Conservation (phyloP, 192 early-diverging fungal genomes). For the Umbelopsis sp. region DNA sequence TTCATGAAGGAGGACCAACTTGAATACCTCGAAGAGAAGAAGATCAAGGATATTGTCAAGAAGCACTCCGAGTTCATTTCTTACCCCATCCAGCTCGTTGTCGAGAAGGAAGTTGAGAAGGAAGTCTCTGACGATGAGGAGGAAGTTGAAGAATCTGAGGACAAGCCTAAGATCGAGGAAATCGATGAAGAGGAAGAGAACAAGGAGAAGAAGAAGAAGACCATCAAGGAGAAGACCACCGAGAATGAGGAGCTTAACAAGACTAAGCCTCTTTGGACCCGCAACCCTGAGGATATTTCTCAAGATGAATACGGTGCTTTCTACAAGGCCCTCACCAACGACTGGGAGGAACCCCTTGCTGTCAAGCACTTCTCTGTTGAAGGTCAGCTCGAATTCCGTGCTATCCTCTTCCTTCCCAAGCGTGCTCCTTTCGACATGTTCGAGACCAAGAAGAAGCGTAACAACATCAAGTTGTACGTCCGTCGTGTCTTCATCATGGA, state of each 20-base stretch:
- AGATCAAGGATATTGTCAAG: constrained; percentile 99
- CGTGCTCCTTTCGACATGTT: constrained; percentile 98
- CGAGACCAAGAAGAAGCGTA: constrained; percentile 99
- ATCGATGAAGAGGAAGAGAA: constrained; percentile 78
- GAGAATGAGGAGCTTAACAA: constrained; percentile 98
- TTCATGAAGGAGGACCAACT: constrained; percentile 98
- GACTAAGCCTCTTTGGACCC: constrained; percentile 99
- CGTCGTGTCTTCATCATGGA: constrained; percentile 99
- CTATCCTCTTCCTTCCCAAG: constrained; percentile 95
- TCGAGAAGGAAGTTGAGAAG: constrained; percentile 97
- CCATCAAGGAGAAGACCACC: constrained; percentile 78
- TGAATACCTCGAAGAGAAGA: constrained; percentile 98
- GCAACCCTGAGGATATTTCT: constrained; percentile 97
- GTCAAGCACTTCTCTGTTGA: constrained; percentile 99
- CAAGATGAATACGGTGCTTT: constrained; percentile 96
- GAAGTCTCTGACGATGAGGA: constrained; percentile 96
- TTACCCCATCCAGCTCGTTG: constrained; percentile 96
- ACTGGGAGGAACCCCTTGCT: constrained; percentile 98
- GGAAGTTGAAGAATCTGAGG: constrained; percentile 68
- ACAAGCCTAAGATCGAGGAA: constrained; percentile 80
- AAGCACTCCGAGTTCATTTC: constrained; percentile 99
- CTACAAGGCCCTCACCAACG: constrained; percentile 99
- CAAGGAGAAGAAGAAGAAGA: constrained; percentile 77
- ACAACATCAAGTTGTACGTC: constrained; percentile 99
- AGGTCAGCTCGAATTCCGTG: constrained; percentile 99